phyloP scores from a whole-genome alignment of 2,329 filamentous ascomycete genomes.

The Pseudocercospora macadamiae region DNA sequence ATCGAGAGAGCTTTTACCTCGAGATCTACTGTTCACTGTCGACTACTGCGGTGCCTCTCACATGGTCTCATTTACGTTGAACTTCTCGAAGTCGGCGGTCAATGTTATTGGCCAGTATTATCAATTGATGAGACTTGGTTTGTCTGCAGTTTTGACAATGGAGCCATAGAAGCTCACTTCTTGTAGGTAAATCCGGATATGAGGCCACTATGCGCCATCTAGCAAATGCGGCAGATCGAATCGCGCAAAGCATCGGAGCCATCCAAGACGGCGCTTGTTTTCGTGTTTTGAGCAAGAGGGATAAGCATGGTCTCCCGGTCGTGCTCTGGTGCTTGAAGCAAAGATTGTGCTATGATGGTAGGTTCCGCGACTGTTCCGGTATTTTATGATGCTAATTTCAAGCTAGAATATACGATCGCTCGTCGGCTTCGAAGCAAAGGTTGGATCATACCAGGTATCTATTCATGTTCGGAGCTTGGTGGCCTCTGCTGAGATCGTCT shows the following conservation, averaged over 20 bases:
- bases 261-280: background rate
- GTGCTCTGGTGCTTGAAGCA: background rate
- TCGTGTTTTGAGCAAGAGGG: background rate
- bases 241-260: background rate
- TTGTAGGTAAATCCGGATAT: background rate
- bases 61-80: slow-evolving; percentile 66
- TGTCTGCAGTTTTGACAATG: background rate
- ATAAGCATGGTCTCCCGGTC: background rate
- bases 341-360: background rate
- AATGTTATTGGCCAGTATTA: slow-evolving; percentile 74
- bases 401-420: background rate
- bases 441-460: background rate
- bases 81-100: slow-evolving; percentile 71
- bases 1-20: slow-evolving; percentile 65
- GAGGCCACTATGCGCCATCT: background rate
- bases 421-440: background rate
- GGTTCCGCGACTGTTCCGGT: background rate
- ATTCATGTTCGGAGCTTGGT: background rate
- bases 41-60: slow-evolving; percentile 74
- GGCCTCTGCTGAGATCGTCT: background rate
- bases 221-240: background rate
- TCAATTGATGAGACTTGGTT: slow-evolving; percentile 70
- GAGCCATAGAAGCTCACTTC: background rate
- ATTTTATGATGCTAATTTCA: background rate
- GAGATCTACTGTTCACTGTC: slow-evolving; percentile 70